Conservation (phyloP, 2,329 filamentous ascomycete species). For the Hortaea werneckii region DNA sequence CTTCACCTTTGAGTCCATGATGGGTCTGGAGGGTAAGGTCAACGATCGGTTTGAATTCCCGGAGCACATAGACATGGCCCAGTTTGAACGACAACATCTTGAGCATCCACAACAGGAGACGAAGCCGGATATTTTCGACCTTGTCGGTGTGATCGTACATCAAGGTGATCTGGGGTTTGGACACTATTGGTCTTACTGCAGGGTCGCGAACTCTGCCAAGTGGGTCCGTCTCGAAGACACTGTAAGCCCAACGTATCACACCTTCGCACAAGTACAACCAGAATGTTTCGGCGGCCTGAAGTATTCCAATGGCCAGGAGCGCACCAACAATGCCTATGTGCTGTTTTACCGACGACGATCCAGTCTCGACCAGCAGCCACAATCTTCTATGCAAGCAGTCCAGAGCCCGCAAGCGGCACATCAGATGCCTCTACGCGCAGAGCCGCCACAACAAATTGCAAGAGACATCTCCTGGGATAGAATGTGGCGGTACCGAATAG, state of each 20-base stretch:
- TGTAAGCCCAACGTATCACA: slow-evolving; percentile 59
- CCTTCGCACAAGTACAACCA: slow-evolving; percentile 60
- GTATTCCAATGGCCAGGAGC: slow-evolving; percentile 49
- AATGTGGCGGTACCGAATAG: slow-evolving; percentile 8
- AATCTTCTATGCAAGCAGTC: not conserved
- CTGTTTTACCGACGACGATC: slow-evolving; percentile 74
- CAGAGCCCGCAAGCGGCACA: not conserved
- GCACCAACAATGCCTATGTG: slow-evolving; percentile 74
- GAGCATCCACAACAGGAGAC: slow-evolving; percentile 48
- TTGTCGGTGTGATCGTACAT: slow-evolving; percentile 92
- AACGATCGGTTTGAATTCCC: slow-evolving; percentile 94
- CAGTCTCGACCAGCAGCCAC: not conserved
- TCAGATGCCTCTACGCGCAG: slow-evolving; percentile 1
- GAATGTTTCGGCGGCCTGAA: slow-evolving; percentile 55
- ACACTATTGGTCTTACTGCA: slow-evolving; percentile 94
- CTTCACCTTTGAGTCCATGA: slow-evolving; percentile 65
- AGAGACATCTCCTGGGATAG: slow-evolving; percentile 4
- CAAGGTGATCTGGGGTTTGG: slow-evolving; percentile 86
- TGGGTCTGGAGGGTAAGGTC: slow-evolving; percentile 75
- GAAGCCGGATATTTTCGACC: slow-evolving; percentile 70
- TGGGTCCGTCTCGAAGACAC: slow-evolving; percentile 97
- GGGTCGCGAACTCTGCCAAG: slow-evolving; percentile 51
- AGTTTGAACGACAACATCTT: slow-evolving; percentile 80
- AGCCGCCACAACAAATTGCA: slow-evolving; percentile 9
- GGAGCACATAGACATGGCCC: slow-evolving; percentile 69